phyloP scores from a whole-genome alignment of 805 yeast genomes.

The Saccharomyces paradoxus region DNA sequence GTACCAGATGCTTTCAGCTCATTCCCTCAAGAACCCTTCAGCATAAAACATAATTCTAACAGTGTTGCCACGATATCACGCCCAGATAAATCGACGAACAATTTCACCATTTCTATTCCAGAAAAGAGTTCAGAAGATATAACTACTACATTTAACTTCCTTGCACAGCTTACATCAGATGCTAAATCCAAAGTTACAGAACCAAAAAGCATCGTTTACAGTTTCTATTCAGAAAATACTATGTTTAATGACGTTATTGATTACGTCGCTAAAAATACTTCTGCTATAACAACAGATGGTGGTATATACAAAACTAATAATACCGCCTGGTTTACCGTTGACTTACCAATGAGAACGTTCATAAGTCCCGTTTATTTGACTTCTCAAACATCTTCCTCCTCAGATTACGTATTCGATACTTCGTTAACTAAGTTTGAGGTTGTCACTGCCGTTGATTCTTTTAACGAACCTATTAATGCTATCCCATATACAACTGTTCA shows the following conservation, averaged over 20 bases:
- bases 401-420: slow-evolving; percentile 15
- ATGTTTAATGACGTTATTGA: slow-evolving; percentile 14
- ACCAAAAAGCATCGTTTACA: slow-evolving; percentile 15
- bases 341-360: slow-evolving; percentile 20
- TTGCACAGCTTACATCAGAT: slow-evolving; percentile 15
- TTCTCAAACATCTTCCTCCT: slow-evolving; percentile 10
- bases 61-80: slow-evolving; percentile 16
- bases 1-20: slow-evolving; percentile 20
- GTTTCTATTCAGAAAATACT: slow-evolving; percentile 15
- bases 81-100: slow-evolving; percentile 12
- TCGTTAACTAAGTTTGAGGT: slow-evolving; percentile 15
- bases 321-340: slow-evolving; percentile 25
- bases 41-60: slow-evolving; percentile 9
- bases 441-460: slow-evolving; percentile 19
- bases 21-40: slow-evolving; percentile 16
- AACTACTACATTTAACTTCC: slow-evolving; percentile 20
- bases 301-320: slow-evolving; percentile 16
- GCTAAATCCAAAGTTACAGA: slow-evolving; percentile 10
- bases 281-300: slow-evolving; percentile 18
- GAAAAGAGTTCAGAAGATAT: slow-evolving; percentile 6
- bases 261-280: slow-evolving; percentile 14
- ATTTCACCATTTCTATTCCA: slow-evolving; percentile 15
- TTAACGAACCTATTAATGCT: slow-evolving; percentile 19
- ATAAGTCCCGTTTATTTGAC: slow-evolving; percentile 13
- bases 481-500: slow-evolving; percentile 19